Evolutionary conservation across 805 yeast species (phyloP).

Genomic region (Saturnispora quitensis): DNA sequence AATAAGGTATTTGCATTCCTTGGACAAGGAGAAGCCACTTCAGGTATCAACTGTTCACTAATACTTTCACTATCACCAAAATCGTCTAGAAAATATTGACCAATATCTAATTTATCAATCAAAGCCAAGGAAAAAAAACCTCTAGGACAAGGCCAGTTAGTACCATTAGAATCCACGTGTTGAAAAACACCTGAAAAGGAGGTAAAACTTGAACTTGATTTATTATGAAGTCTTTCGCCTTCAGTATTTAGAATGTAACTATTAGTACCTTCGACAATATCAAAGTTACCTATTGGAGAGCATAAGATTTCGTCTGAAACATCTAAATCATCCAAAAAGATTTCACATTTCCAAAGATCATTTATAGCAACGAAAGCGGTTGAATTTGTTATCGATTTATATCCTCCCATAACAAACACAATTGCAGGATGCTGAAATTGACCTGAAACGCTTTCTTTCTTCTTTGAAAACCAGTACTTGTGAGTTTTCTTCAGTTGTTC

Average conservation of each 20-base stretch:
- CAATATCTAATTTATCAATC: constrained; percentile 13
- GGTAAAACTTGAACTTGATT: background rate
- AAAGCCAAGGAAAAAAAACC: constrained; percentile 21
- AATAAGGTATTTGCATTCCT: background rate
- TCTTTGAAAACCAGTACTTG: background rate
- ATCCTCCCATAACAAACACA: constrained; percentile 42
- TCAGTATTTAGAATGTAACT: constrained; percentile 15
- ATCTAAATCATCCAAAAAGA: constrained; percentile 26
- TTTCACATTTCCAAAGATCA: constrained; percentile 28
- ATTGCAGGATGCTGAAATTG: constrained; percentile 24
- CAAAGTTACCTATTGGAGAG: constrained; percentile 26
- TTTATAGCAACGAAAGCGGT: constrained; percentile 25
- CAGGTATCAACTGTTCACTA: background rate
- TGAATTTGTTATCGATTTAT: constrained; percentile 25
- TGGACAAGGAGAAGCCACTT: constrained; percentile 1
- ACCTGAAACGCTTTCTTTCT: background rate
- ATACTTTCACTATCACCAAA: background rate
- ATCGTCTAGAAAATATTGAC: constrained; percentile 4
- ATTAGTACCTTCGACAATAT: constrained; percentile 14
- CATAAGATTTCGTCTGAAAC: constrained; percentile 25
- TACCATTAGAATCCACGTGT: constrained; percentile 11
- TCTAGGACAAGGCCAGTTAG: constrained; percentile 26
- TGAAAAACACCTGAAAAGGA: constrained; percentile 21
- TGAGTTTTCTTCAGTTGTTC: background rate
- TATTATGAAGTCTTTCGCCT: constrained; percentile 12